A percentile compares a stretch with the other conserved stretches of the same genome.
Conservation (phyloP, 2,329 filamentous ascomycete species). For the Chaetomium olivaceum region DNA sequence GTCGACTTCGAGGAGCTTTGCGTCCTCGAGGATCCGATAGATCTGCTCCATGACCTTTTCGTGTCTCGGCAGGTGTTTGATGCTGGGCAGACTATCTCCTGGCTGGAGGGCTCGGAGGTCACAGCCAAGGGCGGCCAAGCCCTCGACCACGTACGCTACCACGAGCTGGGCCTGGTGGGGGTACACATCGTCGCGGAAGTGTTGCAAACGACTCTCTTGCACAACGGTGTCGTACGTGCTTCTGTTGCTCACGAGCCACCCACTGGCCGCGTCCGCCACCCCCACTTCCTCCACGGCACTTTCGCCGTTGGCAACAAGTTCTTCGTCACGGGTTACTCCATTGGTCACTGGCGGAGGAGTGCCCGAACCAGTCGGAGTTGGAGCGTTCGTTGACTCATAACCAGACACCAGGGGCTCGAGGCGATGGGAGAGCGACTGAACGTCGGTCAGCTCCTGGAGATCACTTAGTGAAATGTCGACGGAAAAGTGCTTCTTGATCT, state of each 20-base stretch:
- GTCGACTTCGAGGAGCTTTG: not conserved
- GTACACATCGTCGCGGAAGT: constrained; percentile 1
- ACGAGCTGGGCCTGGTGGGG: constrained; percentile 30
- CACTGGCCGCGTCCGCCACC: too few relatives aligned
- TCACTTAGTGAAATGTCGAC: not conserved
- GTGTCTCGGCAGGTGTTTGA: not conserved
- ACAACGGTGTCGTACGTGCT: not conserved
- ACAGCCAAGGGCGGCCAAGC: constrained; percentile 1
- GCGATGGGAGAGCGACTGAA: not conserved
- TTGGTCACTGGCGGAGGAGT: not conserved
- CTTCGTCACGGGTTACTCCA: not conserved
- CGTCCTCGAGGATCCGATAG: constrained; percentile 2
- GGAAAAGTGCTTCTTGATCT: not conserved
- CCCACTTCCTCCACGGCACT: too few relatives aligned
- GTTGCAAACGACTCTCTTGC: not conserved
- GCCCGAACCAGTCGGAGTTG: not conserved
- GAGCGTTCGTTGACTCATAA: not conserved
- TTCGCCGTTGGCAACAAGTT: not conserved
- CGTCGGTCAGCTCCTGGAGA: not conserved
- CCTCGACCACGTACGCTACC: constrained; percentile 5
- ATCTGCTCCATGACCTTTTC: constrained; percentile 1
- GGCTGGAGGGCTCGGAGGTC: not conserved
- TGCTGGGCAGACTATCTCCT: not conserved
- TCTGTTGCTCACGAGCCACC: too few relatives aligned
- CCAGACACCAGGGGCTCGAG: not conserved